Base-by-base conservation (phyloP, 345 rosid species). In the Pistacia atlantica region DNA sequence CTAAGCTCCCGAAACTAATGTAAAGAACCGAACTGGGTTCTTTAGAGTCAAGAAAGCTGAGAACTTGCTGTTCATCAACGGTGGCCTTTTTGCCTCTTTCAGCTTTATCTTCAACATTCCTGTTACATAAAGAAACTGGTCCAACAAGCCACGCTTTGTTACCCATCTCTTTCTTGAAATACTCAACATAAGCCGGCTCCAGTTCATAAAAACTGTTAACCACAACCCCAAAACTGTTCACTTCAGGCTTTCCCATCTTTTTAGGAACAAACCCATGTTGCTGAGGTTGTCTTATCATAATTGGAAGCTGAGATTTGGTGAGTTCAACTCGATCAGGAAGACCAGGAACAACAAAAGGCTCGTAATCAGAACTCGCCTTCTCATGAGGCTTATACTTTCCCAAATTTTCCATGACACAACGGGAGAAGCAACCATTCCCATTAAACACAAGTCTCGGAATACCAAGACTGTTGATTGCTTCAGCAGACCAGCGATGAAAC, bases 1-100 rank as follows among this genome's bases (percentile, higher is more conserved):
- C 82, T 51, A 80, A 17, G 78, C 89, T 86, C 3, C 93, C 95
- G 42, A 89, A 86, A 68, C 91, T 71, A 1, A 89, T 46, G 76
- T 84, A 85, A 61, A 89, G 51, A 67, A 89, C 89, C 0, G 95
- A 89, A 60, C 83, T 74, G 48, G 83, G 81, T 67, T 76, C 69
- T 71, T 91, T 84, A 2, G 68, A 55, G 31, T 91, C 79, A 35
- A 91, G 90, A 85, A 88, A 89, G 16, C 51, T 81, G 64, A 86
- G 70, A 56, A 78, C 64, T 31, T 42, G 57, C 14, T 73, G 73
- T 38, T 79, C 85, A 4, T 83, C 87, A 8, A 83, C 33, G 1
- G 82, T 14, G 4, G 82, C 51, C 65, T 75, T 79, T 42, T 82
- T 37, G 14, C 89, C 89, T 80, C 89, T 83, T 66, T 80, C 83